phyloP scores from a whole-genome alignment of 106 monocot genomes.

The Cymbidium sinense region DNA sequence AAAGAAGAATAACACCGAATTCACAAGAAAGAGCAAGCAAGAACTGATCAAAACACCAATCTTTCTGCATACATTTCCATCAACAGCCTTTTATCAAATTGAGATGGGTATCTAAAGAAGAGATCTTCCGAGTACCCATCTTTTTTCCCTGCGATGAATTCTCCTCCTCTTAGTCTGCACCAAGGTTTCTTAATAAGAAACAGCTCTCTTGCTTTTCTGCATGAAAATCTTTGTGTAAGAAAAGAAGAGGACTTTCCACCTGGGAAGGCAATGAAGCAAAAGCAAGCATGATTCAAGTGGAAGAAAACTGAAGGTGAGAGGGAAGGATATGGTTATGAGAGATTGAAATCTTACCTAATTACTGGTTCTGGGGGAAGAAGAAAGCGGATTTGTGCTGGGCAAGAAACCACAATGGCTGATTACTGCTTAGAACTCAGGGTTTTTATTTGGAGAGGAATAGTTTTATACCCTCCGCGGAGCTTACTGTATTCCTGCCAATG shows the following conservation, averaged over 20 bases:
- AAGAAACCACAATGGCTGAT: not conserved
- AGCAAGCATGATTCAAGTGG: not conserved
- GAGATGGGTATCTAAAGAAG: not conserved
- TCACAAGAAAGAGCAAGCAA: not conserved
- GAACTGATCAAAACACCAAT: not conserved
- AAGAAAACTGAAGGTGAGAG: not conserved
- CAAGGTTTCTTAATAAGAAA: not conserved
- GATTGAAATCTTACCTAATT: conserved; percentile 6
- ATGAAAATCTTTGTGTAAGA: not conserved
- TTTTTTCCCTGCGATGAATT: not conserved
- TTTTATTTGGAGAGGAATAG: too few relatives aligned
- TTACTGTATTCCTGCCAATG: not conserved
- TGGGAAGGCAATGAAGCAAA: not conserved
- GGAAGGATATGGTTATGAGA: not conserved
- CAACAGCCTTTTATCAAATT: not conserved
- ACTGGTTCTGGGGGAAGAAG: not conserved
- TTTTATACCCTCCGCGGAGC: not conserved
- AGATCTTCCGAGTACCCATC: not conserved
- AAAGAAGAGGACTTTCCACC: not conserved
- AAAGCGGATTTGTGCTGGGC: not conserved
- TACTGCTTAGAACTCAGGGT: not conserved
- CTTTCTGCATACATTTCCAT: conserved; percentile 2
- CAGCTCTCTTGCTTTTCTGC: not conserved
- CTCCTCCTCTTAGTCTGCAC: not conserved
- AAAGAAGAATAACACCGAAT: not conserved